These are phyloP conservation scores for Schoenoplectus tabernaemontani DNA, from an alignment of 202 grass and related monocot genomes.

Conservation along the genomic window DNA sequence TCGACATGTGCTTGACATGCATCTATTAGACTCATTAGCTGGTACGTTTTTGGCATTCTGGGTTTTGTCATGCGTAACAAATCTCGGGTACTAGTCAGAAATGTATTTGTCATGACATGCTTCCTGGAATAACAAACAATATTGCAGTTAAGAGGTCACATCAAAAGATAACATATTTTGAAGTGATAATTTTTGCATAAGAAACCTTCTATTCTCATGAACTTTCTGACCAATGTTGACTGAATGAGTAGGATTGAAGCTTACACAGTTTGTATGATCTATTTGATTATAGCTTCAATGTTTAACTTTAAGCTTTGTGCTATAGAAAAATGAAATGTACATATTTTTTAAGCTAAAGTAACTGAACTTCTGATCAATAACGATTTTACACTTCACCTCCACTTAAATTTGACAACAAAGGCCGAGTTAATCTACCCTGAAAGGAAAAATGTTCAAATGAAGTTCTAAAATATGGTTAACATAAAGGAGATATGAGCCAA, in stretches of 20 bases:
- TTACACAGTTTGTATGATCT: background rate
- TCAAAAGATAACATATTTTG: background rate
- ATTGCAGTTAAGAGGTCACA: background rate
- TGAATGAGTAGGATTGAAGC: background rate
- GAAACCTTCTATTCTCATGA: background rate
- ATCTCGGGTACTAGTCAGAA: background rate
- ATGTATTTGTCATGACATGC: background rate
- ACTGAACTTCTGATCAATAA: background rate
- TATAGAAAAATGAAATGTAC: background rate
- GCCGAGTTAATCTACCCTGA: background rate
- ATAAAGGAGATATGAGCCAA: too few species aligned
- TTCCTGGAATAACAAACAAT: slow-evolving; percentile 4
- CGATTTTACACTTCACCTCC: background rate
- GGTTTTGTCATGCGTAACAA: background rate
- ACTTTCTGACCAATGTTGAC: background rate
- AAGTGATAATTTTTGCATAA: background rate
- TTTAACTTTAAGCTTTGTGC: background rate
- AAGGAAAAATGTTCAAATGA: too few species aligned
- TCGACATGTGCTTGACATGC: background rate
- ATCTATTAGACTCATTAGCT: background rate
- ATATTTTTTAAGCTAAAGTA: background rate
- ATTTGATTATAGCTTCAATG: background rate
- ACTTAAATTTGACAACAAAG: background rate
- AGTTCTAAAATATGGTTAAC: too few species aligned
- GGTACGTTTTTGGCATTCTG: background rate